A percentile compares a stretch with the other conserved stretches of the same genome.
phyloP scores from a whole-genome alignment of 163 green algal species.

The Botryococcus braunii region DNA sequence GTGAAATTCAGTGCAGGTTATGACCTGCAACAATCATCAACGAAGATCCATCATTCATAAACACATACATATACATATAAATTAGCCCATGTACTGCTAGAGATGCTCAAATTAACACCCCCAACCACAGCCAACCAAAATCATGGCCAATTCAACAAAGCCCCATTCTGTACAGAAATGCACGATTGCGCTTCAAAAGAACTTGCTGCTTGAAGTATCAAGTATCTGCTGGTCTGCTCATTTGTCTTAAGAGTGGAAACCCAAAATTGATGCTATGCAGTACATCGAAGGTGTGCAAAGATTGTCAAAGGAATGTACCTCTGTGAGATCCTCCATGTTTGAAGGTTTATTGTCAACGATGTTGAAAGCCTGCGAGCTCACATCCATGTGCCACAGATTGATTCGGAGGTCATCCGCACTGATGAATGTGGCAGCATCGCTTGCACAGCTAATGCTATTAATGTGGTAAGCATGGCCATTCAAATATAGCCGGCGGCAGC shows the following conservation, averaged over 20 bases:
- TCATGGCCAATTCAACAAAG: too few species aligned
- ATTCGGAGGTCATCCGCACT: constrained; percentile 93
- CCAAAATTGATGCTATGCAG: too few species aligned
- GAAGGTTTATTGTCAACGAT: constrained; percentile 98
- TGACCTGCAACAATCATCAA: constrained; percentile 57
- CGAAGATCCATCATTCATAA: not conserved
- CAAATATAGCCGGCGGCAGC: constrained; percentile 67
- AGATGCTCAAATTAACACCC: too few species aligned
- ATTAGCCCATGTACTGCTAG: too few species aligned
- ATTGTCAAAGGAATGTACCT: constrained; percentile 29
- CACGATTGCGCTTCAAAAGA: too few species aligned
- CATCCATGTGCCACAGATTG: constrained; percentile 97
- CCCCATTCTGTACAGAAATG: too few species aligned
- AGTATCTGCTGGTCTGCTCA: too few species aligned
- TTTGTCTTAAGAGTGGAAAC: too few species aligned
- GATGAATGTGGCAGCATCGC: constrained; percentile 93
- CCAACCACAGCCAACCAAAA: too few species aligned
- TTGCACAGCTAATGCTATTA: constrained; percentile 89
- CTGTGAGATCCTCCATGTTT: constrained; percentile 98
- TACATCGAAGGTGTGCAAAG: not conserved
- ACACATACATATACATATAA: not conserved
- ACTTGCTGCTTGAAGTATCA: too few species aligned
- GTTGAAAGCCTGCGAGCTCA: constrained; percentile 83
- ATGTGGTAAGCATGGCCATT: constrained; percentile 99
- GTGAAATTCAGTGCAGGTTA: constrained; percentile 96